Conservation (phyloP, 2,329 filamentous ascomycete genomes). For the Cladosporium colombiae region DNA sequence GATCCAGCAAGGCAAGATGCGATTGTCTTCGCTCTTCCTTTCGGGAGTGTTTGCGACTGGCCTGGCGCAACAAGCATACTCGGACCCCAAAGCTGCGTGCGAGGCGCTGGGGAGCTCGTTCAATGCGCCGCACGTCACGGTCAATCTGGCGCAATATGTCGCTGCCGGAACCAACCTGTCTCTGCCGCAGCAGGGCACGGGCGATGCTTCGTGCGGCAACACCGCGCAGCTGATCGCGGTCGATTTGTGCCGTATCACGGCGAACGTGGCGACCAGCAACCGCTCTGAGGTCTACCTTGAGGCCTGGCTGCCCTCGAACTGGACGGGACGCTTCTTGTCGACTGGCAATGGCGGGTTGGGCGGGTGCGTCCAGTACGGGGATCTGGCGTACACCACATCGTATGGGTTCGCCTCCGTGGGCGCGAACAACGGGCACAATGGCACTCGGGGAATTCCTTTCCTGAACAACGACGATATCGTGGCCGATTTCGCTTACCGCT, state of each 20-base stretch:
- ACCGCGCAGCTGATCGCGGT: constrained; percentile 36
- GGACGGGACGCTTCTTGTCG: constrained; percentile 42
- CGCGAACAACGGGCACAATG: constrained; percentile 47
- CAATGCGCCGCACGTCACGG: constrained; percentile 29
- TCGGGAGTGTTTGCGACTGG: constrained; percentile 10
- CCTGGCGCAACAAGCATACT: constrained; percentile 14
- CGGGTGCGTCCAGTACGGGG: constrained; percentile 42
- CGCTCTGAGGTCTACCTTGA: constrained; percentile 47
- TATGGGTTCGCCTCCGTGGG: constrained; percentile 45
- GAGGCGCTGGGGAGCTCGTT: constrained; percentile 26
- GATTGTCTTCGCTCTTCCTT: constrained; percentile 6
- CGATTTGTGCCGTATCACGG: constrained; percentile 45
- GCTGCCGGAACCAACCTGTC: constrained; percentile 34
- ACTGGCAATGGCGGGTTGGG: constrained; percentile 46
- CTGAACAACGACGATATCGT: constrained; percentile 49
- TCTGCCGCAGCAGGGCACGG: constrained; percentile 31
- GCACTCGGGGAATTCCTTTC: constrained; percentile 48
- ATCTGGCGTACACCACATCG: constrained; percentile 41
- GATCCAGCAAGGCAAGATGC: constrained; percentile 13
- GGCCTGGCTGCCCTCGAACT: constrained; percentile 47
- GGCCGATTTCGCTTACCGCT: constrained; percentile 49
- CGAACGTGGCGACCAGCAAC: constrained; percentile 43
- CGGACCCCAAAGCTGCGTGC: constrained; percentile 27
- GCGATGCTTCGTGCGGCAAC: constrained; percentile 43
- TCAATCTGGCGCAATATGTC: constrained; percentile 31